Percentiles rank a stretch among this genome's conserved stretches.
Evolutionary conservation across 1,284 basidiomycete genomes (phyloP).

Genomic region (Cerioporus squamosus): DNA sequence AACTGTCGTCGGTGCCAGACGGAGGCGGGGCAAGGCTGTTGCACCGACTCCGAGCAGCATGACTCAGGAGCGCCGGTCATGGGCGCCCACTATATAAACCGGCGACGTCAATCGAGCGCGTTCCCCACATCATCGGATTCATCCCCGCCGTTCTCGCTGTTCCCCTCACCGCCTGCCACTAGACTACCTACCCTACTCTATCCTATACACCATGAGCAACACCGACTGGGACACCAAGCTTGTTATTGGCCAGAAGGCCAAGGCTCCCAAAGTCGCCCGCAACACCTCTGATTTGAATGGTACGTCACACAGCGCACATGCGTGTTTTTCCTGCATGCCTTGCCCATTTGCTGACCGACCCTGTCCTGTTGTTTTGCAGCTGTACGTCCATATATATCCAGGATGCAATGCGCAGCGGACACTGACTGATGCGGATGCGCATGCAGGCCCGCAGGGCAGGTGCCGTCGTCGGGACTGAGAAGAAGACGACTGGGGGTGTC

Average conservation of each 20-base stretch:
- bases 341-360: slow-evolving; percentile 9
- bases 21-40: slow-evolving; percentile 19
- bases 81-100: slow-evolving; percentile 25
- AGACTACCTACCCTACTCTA: slow-evolving; percentile 3
- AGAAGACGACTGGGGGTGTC: slow-evolving; percentile 64
- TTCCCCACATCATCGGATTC: slow-evolving; percentile 19
- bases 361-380: slow-evolving; percentile 39
- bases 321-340: neutral
- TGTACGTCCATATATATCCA: slow-evolving; percentile 41
- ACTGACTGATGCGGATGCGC: slow-evolving; percentile 4
- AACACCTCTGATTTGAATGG: slow-evolving; percentile 76
- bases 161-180: slow-evolving; percentile 5
- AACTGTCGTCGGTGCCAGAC: neutral
- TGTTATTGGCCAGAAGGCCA: slow-evolving; percentile 79
- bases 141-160: slow-evolving; percentile 1
- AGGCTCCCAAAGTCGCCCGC: slow-evolving; percentile 71
- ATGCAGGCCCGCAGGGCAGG: slow-evolving; percentile 71
- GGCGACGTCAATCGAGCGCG: slow-evolving; percentile 14
- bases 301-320: slow-evolving; percentile 38
- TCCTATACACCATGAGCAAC: slow-evolving; percentile 26
- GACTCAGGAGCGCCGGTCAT: slow-evolving; percentile 23
- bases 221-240: slow-evolving; percentile 74
- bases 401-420: neutral
- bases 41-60: slow-evolving; percentile 16
- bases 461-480: slow-evolving; percentile 77